Evolutionary conservation across 2,329 filamentous ascomycete species (phyloP), one percentile per base, ranked within the genome.

Genomic region (Diaporthe ampelina): DNA sequence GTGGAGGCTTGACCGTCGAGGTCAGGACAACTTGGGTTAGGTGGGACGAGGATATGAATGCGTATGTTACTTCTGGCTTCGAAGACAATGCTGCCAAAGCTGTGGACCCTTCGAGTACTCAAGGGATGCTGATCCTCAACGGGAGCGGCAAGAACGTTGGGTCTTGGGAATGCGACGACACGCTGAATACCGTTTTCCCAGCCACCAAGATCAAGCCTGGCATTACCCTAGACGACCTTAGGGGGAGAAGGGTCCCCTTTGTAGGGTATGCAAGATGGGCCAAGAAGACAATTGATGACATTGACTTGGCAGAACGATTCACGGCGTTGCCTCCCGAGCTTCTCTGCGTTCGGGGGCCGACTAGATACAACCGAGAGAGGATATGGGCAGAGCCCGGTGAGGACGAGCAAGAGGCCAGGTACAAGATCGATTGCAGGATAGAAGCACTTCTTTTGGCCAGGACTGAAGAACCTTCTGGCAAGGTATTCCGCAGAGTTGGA

Each of bases 401-500:
- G 17, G 10, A 65, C 17, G 26, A 65, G 32, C 17, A 65, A n/a
- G 26, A n/a, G 26, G 9, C 26, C 43, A 65, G 48, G 4, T n/a
- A 48, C 5, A 50, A 6, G 4, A 37, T 29, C 61, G n/a, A 50
- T 7, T 24, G 29, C 61, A 19, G 19, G 2, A 65, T 37, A 29
- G 61, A 65, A 26, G 11, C 43, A 21, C 24, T 65, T 65, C 26
- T 65, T 37, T 45, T 65, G 61, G 61, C 43, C 19, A 35, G 29
- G 43, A 50, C 43, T 35, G 61, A 50, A 43, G 43, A 65, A 3
- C 61, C 43, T 17, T 65, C 43, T 8, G 26, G 26, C 19, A 65
- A 50, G 61, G 15, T 50, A 13, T 65, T 50, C 35, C 61, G 61
- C 61, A 50, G 61, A 50, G 61, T 65, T 50, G 61, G 61, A 35